A percentile compares a stretch with the other conserved stretches of the same genome.
phyloP scores from a whole-genome alignment of 495 filamentous ascomycete genomes.

The Penicillium steckii region DNA sequence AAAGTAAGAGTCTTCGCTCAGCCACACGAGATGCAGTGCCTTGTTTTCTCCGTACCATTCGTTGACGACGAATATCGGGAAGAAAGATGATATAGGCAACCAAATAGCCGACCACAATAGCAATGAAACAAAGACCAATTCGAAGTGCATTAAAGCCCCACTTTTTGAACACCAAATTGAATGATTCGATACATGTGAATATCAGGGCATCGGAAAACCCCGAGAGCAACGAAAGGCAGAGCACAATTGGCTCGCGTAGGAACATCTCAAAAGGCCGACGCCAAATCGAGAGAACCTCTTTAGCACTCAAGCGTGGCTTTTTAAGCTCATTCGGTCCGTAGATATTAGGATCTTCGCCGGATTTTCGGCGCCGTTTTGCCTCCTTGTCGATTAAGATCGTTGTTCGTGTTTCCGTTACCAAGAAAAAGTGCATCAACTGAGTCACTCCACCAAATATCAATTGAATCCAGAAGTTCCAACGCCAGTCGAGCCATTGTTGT shows the following conservation, averaged over 20 bases:
- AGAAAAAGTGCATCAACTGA: slow-evolving; percentile 60
- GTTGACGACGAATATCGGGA: slow-evolving; percentile 59
- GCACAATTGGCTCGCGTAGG: slow-evolving; percentile 71
- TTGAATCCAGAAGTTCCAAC: slow-evolving; percentile 81
- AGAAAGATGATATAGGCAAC: slow-evolving; percentile 64
- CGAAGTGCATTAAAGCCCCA: slow-evolving; percentile 60
- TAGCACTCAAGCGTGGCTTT: slow-evolving; percentile 45
- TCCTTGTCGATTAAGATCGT: slow-evolving; percentile 66
- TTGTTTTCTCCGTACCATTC: slow-evolving; percentile 39
- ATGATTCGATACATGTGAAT: slow-evolving; percentile 74
- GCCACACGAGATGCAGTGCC: slow-evolving; percentile 54
- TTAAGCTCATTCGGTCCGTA: slow-evolving; percentile 64
- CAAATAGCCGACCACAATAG: slow-evolving; percentile 65
- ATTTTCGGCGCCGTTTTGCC: slow-evolving; percentile 60
- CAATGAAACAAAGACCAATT: slow-evolving; percentile 62
- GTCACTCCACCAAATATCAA: slow-evolving; percentile 70
- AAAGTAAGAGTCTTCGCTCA: slow-evolving; percentile 52
- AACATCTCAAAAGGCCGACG: slow-evolving; percentile 76
- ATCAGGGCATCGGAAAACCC: slow-evolving; percentile 78
- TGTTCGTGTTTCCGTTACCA: slow-evolving; percentile 64
- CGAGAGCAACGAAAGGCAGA: slow-evolving; percentile 66
- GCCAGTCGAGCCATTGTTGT: slow-evolving; percentile 63
- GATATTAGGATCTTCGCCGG: slow-evolving; percentile 43
- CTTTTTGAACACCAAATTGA: slow-evolving; percentile 61
- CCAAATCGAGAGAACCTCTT: slow-evolving; percentile 61